Base-by-base conservation (phyloP, 352 stramenopile species). In the Phytophthora pisi region DNA sequence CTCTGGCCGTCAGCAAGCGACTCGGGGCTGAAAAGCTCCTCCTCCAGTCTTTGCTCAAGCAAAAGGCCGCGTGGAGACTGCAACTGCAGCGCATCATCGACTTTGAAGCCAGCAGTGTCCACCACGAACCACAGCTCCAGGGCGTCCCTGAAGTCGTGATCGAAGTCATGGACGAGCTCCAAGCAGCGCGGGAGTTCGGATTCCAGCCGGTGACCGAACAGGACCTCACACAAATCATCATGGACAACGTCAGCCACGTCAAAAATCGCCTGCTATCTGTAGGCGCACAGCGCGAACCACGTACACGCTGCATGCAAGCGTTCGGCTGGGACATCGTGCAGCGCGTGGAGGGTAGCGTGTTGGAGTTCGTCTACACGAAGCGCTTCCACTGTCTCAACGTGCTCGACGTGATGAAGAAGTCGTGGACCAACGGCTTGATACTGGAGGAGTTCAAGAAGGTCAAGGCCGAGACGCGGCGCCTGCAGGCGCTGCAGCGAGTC, bases 1-100 rank as follows among this genome's bases (percentile, higher is more conserved):
- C 57, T 5, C 34, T 75, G 11, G 55, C 61, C 0, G 30, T 62
- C 7, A 51, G 57, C 34, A 76, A 75, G 40, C 65, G 59, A 18
- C 70, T 83, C 10, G 75, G 75, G 36, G 75, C 72, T 18, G 75
- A 83, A 56, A 83, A 83, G 23, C 24, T 83, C 24, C 52, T 66
- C 15, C 40, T 83, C 5, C 62, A 74, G 49, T 57, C 51, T 0
- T 50, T 57, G 38, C 56, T 83, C 31, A 63, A 81, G 43, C 54
- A 74, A 7, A 71, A 79, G 24, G 45, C 58, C 23, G 40, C 43
- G 11, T 81, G 69, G 73, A 56, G 61, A 30, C 66, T 51, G 3
- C 62, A 77, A 13, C 18, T 83, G 13, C 65, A 73, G 28, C 60
- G 71, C n/a, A 66, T 72, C 18, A 20, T 81, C 15, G 73, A 83